Percentiles rank a stretch among this genome's conserved stretches.
phyloP scores from a whole-genome alignment of 495 filamentous ascomycete species.

The Trichocladium antarcticum region DNA sequence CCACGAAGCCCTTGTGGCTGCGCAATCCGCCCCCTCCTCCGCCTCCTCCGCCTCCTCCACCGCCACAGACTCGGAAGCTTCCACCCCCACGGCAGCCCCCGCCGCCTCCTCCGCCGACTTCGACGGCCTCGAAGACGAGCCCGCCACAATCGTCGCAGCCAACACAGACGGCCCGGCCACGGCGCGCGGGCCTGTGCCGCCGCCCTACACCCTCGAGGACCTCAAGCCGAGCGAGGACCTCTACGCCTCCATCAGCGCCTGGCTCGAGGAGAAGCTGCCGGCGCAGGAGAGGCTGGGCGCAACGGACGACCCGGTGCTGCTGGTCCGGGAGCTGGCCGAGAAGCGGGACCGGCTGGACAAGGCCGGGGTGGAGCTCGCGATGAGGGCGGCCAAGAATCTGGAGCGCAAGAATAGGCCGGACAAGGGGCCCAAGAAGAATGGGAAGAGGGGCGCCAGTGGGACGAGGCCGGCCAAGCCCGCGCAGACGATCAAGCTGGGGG shows the following conservation, averaged over 20 bases:
- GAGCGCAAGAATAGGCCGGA: constrained; percentile 31
- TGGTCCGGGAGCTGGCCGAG: constrained; percentile 51
- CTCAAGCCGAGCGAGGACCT: constrained; percentile 43
- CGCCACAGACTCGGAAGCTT: constrained; percentile 24
- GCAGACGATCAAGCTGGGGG: constrained; percentile 28
- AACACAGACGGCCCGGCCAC: constrained; percentile 32
- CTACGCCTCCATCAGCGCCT: constrained; percentile 40
- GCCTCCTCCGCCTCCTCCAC: constrained; percentile 33
- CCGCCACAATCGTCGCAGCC: constrained; percentile 21
- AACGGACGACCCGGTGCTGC: constrained; percentile 60
- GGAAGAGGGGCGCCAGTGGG: constrained; percentile 34
- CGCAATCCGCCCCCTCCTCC: constrained; percentile 31
- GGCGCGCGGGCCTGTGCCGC: constrained; percentile 36
- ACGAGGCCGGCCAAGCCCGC: constrained; percentile 33
- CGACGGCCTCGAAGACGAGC: constrained; percentile 52
- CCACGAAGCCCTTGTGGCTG: constrained; percentile 38
- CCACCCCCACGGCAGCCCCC: constrained; percentile 26
- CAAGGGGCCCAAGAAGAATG: constrained; percentile 33
- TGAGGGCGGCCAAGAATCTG: constrained; percentile 57
- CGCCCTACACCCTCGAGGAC: constrained; percentile 52
- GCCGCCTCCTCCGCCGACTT: constrained; percentile 44
- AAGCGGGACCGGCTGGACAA: constrained; percentile 52
- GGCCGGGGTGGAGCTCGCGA: constrained; percentile 55
- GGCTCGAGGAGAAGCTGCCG: constrained; percentile 57
- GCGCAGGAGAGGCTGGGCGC: constrained; percentile 55